Percentiles rank a stretch among this genome's conserved stretches.
Evolutionary conservation across 2,329 filamentous ascomycete species (phyloP).

Genomic region (Talaromyces sp.): DNA sequence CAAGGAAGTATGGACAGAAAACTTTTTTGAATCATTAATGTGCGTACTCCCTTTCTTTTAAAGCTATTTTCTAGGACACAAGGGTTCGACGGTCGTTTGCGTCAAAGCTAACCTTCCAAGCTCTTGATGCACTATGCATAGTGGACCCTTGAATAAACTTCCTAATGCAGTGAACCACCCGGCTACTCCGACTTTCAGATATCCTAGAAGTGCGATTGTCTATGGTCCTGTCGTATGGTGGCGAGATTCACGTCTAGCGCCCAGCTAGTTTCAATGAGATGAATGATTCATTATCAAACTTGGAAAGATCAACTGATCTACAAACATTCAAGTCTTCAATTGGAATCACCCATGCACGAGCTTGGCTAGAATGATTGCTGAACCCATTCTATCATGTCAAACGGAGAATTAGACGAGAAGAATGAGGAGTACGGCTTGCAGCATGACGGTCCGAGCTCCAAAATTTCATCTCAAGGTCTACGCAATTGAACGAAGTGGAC

Average conservation of each 20-base stretch:
- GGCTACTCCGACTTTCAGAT: neutral
- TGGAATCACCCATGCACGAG: neutral
- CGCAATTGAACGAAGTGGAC: neutral
- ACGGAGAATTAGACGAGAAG: neutral
- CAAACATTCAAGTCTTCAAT: neutral
- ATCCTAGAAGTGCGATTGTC: neutral
- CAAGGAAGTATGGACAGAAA: neutral
- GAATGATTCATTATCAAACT: too few relatives aligned
- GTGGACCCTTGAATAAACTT: neutral
- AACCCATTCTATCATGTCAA: neutral
- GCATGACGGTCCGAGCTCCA: neutral
- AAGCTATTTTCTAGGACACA: neutral
- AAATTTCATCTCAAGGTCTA: neutral
- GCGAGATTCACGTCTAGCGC: neutral
- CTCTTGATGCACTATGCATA: too few relatives aligned
- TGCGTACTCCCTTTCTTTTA: neutral
- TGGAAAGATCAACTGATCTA: neutral
- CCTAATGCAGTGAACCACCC: neutral
- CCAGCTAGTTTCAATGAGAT: neutral
- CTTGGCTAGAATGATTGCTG: neutral
- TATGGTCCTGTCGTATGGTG: neutral
- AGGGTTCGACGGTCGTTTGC: neutral
- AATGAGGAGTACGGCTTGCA: neutral
- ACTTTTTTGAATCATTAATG: neutral
- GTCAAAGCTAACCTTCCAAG: neutral